Base-by-base conservation (phyloP, 1,284 basidiomycete species). In the Pholiota adiposa region DNA sequence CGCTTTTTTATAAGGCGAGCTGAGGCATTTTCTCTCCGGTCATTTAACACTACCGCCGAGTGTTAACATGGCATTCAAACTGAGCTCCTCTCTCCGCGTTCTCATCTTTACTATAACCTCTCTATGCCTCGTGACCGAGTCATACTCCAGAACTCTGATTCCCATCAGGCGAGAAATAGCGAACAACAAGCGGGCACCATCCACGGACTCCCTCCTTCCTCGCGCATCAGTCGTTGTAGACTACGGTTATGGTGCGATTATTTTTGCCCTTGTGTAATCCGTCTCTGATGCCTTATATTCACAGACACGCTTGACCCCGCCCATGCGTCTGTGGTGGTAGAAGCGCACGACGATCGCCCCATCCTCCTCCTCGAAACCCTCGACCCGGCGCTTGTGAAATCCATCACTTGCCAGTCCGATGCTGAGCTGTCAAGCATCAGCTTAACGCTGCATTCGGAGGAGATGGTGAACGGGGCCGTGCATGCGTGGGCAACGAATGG, bases 201-300 rank as follows among this genome's bases (percentile, higher is more conserved):
- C 27, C 18, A n/a, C 25, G 16, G 25, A 48, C 16, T 50, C 18
- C 25, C 29, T 54, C 25, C 40, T 44, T n/a, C 53, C 53, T 44
- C 53, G 53, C 5, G 31, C 25, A 19, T 51, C 38, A 4, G 25
- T 51, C 9, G 14, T 51, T n/a, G 19, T 57, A 4, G 40, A 57
- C 9, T 57, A 57, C 12, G 34, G 50, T 9, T 40, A 51, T 36
- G 36, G 56, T 57, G 34, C 38, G 29, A 38, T 38, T 31, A 21
- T 1, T 25, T 16, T 31, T 18, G 25, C 4, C 7, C 5, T 18
- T 49, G 46, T 18, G 46, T 11, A 43, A n/a, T n/a, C n/a, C 18
- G 14, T 27, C 18, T 3, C 29, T 33, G 4, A 50, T 23, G 23
- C 25, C 4, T 48, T 27, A 18, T 50, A 18, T 21, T 49, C 19